Base-by-base conservation (phyloP, 2,329 filamentous ascomycete species). In the Monilinia laxa region DNA sequence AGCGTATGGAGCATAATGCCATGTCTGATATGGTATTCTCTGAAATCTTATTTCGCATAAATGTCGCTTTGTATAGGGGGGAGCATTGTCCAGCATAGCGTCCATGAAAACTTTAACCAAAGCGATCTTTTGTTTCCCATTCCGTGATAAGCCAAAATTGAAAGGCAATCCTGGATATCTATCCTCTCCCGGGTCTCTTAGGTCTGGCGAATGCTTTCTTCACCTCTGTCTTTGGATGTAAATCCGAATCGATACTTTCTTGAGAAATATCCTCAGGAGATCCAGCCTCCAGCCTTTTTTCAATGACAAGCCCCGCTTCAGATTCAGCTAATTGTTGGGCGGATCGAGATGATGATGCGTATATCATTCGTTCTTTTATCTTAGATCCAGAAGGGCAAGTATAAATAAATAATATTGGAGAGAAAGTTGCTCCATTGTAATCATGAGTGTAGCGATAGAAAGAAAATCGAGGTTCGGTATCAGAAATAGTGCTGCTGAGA, bases 291-390 rank as follows among this genome's bases (percentile, higher is more conserved):
- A 90, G 87, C 76, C 84, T 89, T 84, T 91, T 93, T 67, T 86
- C 87, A 5, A 92, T 80, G 66, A 80, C 82, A 62, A 94, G 75
- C 0, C 87, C 88, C 1, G 86, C 88, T 71, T 91, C 85, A 47
- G 79, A 79, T 73, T 88, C 85, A 23, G 90, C 91, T 45, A 88
- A 77, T n/a, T 81, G 79, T 40, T 93, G 80, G 3, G 91, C 89
- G 31, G 86, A 84, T 14, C 85, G 81, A 78, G 88, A 88, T 81
- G 88, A 88, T 35, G 88, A 80, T 45, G 91, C 90, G 76, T 95
- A 95, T 75, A 95, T 79, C 92, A 96, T 96, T 70, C 91, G 84
- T 79, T 90, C 89, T 80, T 92, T 93, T 80, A 95, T 90, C 63
- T 85, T 81, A 79, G 88, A 91, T 63, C 83, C 86, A 0, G 85